Conservation (phyloP, 306 rosid species). For the Vachellia collinsii region DNA sequence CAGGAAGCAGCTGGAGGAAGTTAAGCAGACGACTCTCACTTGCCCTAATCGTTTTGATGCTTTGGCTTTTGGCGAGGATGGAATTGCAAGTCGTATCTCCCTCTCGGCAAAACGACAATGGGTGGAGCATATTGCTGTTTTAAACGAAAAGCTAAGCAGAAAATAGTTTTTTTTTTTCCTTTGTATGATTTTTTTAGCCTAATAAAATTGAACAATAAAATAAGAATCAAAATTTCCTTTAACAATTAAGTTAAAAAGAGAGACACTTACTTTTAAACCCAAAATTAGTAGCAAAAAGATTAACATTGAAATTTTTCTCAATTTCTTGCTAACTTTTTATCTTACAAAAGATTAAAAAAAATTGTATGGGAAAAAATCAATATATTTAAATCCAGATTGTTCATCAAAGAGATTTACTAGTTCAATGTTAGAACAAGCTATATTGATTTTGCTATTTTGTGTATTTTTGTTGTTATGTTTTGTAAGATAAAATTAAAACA, state of each 20-base stretch:
- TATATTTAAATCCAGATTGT: too few species aligned
- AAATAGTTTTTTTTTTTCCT: neutral
- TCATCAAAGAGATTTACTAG: too few species aligned
- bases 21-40: conserved; percentile 25
- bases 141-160: neutral
- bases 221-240: neutral
- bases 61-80: neutral
- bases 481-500: too few species aligned
- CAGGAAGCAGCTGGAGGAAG: conserved; percentile 4
- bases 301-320: neutral
- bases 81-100: neutral
- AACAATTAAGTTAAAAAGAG: neutral
- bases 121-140: neutral
- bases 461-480: too few species aligned
- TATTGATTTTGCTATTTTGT: too few species aligned
- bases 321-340: too few species aligned
- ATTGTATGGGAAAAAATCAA: neutral
- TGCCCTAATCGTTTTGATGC: conserved; percentile 30
- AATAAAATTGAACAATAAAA: neutral
- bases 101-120: conserved; percentile 2
- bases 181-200: neutral
- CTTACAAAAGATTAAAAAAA: neutral
- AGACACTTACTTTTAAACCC: neutral
- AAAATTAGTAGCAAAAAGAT: neutral
- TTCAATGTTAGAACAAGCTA: too few species aligned